Conservation (phyloP, 257 asterid species). For the Anisodus acutangulus region DNA sequence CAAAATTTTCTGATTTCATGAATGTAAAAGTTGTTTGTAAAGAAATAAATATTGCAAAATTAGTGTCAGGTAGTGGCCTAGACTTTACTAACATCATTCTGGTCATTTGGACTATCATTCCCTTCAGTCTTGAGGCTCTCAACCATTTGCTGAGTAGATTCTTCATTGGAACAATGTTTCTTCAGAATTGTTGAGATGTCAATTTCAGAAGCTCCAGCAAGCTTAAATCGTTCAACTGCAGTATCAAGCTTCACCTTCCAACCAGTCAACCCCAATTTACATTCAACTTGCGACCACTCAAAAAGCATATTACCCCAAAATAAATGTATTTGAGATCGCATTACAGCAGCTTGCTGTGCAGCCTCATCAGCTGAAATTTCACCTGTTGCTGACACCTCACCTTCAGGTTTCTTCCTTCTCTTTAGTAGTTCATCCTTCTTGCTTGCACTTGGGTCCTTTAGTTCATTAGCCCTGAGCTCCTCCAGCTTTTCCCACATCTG, state of each 20-base stretch:
- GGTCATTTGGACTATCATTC: slow-evolving; percentile 29
- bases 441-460: slow-evolving; percentile 57
- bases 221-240: slow-evolving; percentile 77
- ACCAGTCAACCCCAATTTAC: slow-evolving; percentile 65
- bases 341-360: slow-evolving; percentile 81
- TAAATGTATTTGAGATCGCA: slow-evolving; percentile 88
- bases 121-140: slow-evolving; percentile 37
- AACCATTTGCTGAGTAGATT: slow-evolving; percentile 41
- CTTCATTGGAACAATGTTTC: slow-evolving; percentile 79
- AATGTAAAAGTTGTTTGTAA: not conserved
- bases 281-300: slow-evolving; percentile 82
- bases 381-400: slow-evolving; percentile 45
- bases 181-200: slow-evolving; percentile 73
- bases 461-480: slow-evolving; percentile 75
- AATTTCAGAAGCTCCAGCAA: slow-evolving; percentile 90
- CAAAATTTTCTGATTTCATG: slow-evolving; percentile 26
- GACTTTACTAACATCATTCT: slow-evolving; percentile 15
- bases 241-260: slow-evolving; percentile 80
- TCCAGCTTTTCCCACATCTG: slow-evolving; percentile 94
- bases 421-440: slow-evolving; percentile 68
- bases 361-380: slow-evolving; percentile 73
- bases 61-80: slow-evolving; percentile 16
- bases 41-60: not conserved
- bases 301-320: slow-evolving; percentile 96
- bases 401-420: slow-evolving; percentile 63